Base-by-base conservation (phyloP, 495 filamentous ascomycete species). In the Oidiodendron maius region DNA sequence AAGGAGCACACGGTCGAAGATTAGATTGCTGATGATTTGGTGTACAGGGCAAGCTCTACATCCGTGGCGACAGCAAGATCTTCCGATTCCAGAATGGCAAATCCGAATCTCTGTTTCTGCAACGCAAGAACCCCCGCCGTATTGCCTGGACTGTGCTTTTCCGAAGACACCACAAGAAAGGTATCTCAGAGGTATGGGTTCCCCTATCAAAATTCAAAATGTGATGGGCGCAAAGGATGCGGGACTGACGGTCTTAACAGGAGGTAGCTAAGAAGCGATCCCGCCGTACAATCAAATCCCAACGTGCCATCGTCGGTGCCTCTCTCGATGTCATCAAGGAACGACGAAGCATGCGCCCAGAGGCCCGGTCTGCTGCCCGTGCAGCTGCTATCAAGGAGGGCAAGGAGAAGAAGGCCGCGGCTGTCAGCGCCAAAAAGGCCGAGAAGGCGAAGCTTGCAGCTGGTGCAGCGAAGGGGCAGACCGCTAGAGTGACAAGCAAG, bases 81-180 rank as follows among this genome's bases (percentile, higher is more conserved):
- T 99, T 99, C 83, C 89, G 93, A 64, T 99, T 99, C 86, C 88
- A 94, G 74, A 97, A 94, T 73, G 91, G 93, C 80, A 99, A 99
- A 78, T 91, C 90, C 78, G 94, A 99, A 75, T 95, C 88, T 56
- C 86, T 99, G 59, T 97, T 97, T 83, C 89, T 97, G 56, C 93
- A 99, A 80, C 91, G 93, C 78, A 99, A 99, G 86, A 99, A 99
- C 83, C 93, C 93, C 65, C 89, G 93, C 70, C 86, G 91, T 63
- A 96, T 99, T 71, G 84, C 91, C 58, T 99, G 93, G 93, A 99
- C 93, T 50, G 84, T 90, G 60, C 87, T 99, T 51, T 99, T 82
- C 84, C 82, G 93, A 72, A 84, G 91, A 73, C 89, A 95, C 77
- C 91, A 96, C 82, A 91, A 88, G 82, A 99, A 99, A 89, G 93